These are phyloP conservation scores for Talaromyces sp. DNA, from an alignment of 2,329 filamentous ascomycete genomes.

Conservation along the genomic window DNA sequence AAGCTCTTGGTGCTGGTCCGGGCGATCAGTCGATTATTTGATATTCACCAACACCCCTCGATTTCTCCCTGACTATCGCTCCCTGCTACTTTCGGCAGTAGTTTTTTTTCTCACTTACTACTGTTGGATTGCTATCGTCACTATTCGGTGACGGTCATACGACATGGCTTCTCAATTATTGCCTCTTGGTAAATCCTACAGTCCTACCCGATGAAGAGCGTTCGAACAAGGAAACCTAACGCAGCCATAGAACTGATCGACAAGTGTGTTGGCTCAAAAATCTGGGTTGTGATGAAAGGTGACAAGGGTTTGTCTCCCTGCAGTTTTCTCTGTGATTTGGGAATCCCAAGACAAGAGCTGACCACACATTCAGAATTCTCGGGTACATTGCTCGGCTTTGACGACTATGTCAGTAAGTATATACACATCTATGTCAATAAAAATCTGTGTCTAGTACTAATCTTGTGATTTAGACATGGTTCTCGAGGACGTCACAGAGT, in stretches of 20 bases:
- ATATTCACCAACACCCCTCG: background rate
- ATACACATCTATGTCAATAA: background rate
- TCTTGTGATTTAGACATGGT: conserved; percentile 74
- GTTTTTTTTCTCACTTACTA: background rate
- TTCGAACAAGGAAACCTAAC: background rate
- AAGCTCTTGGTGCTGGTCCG: background rate
- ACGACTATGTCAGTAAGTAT: conserved; percentile 98
- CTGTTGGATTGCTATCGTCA: background rate
- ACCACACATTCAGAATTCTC: conserved; percentile 67
- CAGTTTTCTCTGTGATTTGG: background rate
- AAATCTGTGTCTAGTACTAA: background rate
- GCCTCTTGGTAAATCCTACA: conserved; percentile 53
- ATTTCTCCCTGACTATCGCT: background rate
- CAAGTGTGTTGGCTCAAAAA: conserved; percentile 94
- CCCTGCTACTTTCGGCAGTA: background rate
- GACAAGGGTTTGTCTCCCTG: conserved; percentile 68
- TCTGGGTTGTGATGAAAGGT: conserved; percentile 99
- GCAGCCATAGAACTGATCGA: conserved; percentile 77
- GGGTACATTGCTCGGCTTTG: conserved; percentile 88
- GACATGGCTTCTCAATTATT: conserved; percentile 68
- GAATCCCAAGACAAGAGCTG: background rate
- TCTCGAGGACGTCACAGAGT: conserved; percentile 92
- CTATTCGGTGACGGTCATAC: background rate
- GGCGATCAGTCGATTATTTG: background rate
- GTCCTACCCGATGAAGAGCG: background rate